These are phyloP conservation scores for Chaetomiaceae sp. DNA, from an alignment of 2,329 filamentous ascomycete species.

Conservation along the genomic window DNA sequence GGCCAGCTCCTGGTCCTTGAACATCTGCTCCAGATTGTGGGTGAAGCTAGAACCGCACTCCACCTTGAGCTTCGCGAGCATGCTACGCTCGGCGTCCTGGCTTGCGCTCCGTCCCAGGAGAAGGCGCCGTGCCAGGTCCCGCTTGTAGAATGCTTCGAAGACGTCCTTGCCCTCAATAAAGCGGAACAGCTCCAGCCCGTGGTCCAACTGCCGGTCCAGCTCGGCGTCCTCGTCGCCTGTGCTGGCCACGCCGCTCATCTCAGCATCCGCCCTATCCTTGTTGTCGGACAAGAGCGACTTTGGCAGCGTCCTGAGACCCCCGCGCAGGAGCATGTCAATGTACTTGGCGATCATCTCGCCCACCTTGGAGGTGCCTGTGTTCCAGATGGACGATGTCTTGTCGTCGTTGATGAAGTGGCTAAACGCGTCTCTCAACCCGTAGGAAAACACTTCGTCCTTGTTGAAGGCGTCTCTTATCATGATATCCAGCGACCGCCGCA, in stretches of 20 bases:
- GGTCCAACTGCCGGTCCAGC: conserved; percentile 85
- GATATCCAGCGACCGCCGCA: conserved; percentile 74
- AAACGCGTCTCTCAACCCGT: conserved; percentile 79
- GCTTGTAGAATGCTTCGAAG: conserved; percentile 99
- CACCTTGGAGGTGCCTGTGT: conserved; percentile 83
- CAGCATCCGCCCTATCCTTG: conserved; percentile 52
- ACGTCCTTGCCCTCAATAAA: conserved; percentile 97
- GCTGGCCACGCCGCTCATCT: conserved; percentile 58
- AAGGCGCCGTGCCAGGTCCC: conserved; percentile 82
- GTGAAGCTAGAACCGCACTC: conserved; percentile 95
- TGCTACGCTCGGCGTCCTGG: conserved; percentile 90
- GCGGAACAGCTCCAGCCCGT: conserved; percentile 88
- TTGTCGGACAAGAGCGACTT: conserved; percentile 59
- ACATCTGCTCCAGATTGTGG: conserved; percentile 98
- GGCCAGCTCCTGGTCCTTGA: conserved; percentile 92
- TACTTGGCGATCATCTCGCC: conserved; percentile 99
- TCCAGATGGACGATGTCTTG: conserved; percentile 65
- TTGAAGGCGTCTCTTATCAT: conserved; percentile 74
- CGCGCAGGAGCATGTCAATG: conserved; percentile 81
- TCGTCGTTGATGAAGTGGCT: conserved; percentile 89
- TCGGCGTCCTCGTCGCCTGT: conserved; percentile 86
- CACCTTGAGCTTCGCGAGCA: conserved; percentile 84
- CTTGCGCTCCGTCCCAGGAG: conserved; percentile 91
- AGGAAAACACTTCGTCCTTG: conserved; percentile 69
- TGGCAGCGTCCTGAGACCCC: conserved; percentile 79